Evolutionary conservation across 1,139 yeast genomes (phyloP), one percentile per base, ranked within the genome.

Genomic region (Sugiyamaella xylanicola): DNA sequence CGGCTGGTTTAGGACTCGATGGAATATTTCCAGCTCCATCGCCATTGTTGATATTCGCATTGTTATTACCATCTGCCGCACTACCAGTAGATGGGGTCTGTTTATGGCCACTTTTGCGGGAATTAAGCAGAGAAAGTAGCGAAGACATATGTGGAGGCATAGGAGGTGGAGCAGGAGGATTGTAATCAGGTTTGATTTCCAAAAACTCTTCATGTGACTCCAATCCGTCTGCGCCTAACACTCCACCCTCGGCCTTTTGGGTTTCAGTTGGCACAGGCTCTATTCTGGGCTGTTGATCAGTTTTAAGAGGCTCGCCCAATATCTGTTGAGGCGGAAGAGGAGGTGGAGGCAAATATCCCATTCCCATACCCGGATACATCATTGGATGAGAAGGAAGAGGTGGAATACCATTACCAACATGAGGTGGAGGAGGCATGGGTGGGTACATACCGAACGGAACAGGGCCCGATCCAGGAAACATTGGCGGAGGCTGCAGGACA

Each of bases 291-390:
- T 17, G 36, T 36, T 19, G 3, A n/a, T n/a, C n/a, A n/a, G n/a
- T 21, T 4, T 35, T 25, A 1, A 20, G 20, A 15, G 41, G 41
- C 17, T 41, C 32, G 16, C 29, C 21, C 7, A 20, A 8, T 15
- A 17, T 20, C 27, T 48, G 51, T 15, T 60, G 61, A 43, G 63
- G 63, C 9, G 63, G 64, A 22, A 65, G 62, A 15, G 67, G 59
- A 22, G 72, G 63, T 47, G 72, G 70, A 15, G 73, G 72, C 19
- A 61, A 67, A 51, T 68, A 64, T 52, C 73, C 72, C 21, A 76
- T 75, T 52, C 73, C 72, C 21, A 76, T 75, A 25, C 64, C 66
- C 35, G 69, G 71, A 36, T 49, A 54, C 40, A 48, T 42, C 5
- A 69, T 65, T 57, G 66, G 65, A 2, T 67, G 72, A 48, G 52